Evolutionary conservation across 148 eudicot species (phyloP).

Genomic region (Rhododendron vialii): DNA sequence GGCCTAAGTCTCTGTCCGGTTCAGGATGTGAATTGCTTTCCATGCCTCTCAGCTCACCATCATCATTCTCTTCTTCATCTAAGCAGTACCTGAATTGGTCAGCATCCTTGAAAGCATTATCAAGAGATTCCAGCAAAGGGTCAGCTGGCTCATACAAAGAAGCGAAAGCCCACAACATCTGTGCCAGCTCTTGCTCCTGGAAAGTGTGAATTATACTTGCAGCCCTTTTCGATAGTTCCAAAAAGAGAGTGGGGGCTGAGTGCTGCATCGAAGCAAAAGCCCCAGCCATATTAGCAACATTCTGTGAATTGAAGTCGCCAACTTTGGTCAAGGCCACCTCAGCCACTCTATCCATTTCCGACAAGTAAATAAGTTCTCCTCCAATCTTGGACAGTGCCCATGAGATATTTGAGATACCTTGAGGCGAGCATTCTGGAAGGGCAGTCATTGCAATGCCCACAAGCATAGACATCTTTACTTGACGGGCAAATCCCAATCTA

Average conservation of each 20-base stretch:
- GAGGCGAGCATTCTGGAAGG: conserved; percentile 83
- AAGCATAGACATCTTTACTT: conserved; percentile 91
- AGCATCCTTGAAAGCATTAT: conserved; percentile 39
- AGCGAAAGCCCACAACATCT: conserved; percentile 92
- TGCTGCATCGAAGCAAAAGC: conserved; percentile 97
- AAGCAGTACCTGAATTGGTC: conserved; percentile 45
- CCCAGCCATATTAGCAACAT: conserved; percentile 92
- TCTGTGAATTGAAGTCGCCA: conserved; percentile 79
- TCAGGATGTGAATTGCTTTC: conserved; percentile 9
- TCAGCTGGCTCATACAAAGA: conserved; percentile 70
- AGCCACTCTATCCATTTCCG: conserved; percentile 93
- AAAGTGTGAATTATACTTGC: conserved; percentile 63
- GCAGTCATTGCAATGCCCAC: conserved; percentile 84
- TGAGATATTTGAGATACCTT: conserved; percentile 88
- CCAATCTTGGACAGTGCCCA: conserved; percentile 98
- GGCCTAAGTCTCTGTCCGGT: conserved; percentile 9
- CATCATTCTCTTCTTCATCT: conserved; percentile 18
- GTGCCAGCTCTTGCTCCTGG: conserved; percentile 86
- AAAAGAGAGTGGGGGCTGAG: conserved; percentile 77
- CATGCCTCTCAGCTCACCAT: conserved; percentile 17
- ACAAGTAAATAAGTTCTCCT: conserved; percentile 83
- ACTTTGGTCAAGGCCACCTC: conserved; percentile 77
- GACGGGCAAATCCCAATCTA: conserved; percentile 84
- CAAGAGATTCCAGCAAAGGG: conserved; percentile 62
- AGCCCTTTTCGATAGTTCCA: conserved; percentile 58